Base-by-base conservation (phyloP, 441 rosid genomes). In the Dalechampia spathulata region DNA sequence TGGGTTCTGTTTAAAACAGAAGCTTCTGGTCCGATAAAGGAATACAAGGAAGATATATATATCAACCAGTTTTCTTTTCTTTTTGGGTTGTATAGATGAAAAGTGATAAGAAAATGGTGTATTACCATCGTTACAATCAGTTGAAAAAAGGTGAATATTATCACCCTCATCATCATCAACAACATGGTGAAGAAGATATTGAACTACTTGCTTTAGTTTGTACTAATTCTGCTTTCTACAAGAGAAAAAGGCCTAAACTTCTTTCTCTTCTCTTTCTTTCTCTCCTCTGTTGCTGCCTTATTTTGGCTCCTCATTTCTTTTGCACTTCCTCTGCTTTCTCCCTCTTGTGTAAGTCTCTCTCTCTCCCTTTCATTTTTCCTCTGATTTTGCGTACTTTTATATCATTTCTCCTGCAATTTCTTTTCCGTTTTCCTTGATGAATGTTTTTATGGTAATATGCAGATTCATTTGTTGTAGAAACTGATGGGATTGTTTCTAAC, bases 231-330 rank as follows among this genome's bases (percentile, higher is more conserved):
- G 65, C 58, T 54, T 63, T 25, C 55, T 73, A 54, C 75, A 84
- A 69, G 70, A 75, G 75, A 58, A 71, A 70, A 65, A 82, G 77
- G 69, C 86, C 82, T 16, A 85, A 78, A 69, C 81, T 87, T 70
- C 61, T 77, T 2, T 70, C 66, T 61, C 58, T 85, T 30, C 71
- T 90, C 49, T 49, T 85, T n/a, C 78, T 90, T 46, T 78, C 85
- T 15, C 39, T 87, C 37, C 72, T 90, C 44, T 85, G 83, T 54
- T 87, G 78, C 68, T 60, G 67, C 67, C 72, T 90, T 61, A 56
- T 90, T 22, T 51, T 85, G 63, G 72, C 73, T 26, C 81, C 85
- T 69, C 71, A 71, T 55, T 63, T 76, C 61, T 71, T 84, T 39
- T 63, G 69, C 64, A 70, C 79, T 48, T 74, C 82, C 30, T 70